A percentile compares a stretch with the other conserved stretches of the same genome.
phyloP scores from a whole-genome alignment of 1,284 basidiomycete species.

The Malassezia sympodialis region DNA sequence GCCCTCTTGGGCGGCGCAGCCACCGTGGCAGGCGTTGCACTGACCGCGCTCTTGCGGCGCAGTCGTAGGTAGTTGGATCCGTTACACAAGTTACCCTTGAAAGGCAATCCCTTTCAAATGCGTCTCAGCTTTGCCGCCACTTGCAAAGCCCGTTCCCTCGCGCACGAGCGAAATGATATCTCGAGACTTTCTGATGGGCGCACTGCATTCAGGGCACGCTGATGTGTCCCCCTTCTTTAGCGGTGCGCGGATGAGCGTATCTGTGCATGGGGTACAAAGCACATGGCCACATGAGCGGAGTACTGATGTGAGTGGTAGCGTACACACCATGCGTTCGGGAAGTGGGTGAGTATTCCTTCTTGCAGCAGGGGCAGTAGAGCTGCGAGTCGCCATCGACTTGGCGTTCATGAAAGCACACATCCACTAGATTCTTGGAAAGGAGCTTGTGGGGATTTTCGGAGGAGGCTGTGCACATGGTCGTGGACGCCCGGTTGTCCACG shows the following conservation, averaged over 20 bases:
- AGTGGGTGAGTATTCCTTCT: conserved; percentile 8
- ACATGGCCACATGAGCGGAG: conserved; percentile 15
- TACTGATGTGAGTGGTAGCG: neutral
- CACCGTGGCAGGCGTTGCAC: conserved; percentile 68
- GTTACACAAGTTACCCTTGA: conserved; percentile 5
- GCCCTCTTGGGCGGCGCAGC: conserved; percentile 81
- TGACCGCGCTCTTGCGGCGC: conserved; percentile 58
- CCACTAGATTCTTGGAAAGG: conserved; percentile 7
- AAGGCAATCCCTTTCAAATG: conserved; percentile 12
- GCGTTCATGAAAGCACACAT: conserved; percentile 10
- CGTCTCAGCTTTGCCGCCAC: conserved; percentile 10
- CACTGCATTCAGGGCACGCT: conserved; percentile 15
- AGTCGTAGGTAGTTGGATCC: conserved; percentile 8
- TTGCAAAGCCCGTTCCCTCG: conserved; percentile 18
- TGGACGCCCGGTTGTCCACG: conserved; percentile 5
- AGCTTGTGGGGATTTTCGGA: conserved; percentile 12
- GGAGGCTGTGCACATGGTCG: conserved; percentile 15
- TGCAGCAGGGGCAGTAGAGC: conserved; percentile 16
- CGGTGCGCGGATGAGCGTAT: conserved; percentile 3
- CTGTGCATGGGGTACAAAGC: conserved; percentile 12
- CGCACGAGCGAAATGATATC: conserved; percentile 15
- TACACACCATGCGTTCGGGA: conserved; percentile 5
- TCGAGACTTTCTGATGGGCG: neutral
- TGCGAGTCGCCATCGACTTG: neutral
- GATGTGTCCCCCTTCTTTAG: neutral